A percentile compares a stretch with the other conserved stretches of the same genome.
phyloP scores from a whole-genome alignment of 2,329 filamentous ascomycete genomes.

The Macroventuria anomochaeta region DNA sequence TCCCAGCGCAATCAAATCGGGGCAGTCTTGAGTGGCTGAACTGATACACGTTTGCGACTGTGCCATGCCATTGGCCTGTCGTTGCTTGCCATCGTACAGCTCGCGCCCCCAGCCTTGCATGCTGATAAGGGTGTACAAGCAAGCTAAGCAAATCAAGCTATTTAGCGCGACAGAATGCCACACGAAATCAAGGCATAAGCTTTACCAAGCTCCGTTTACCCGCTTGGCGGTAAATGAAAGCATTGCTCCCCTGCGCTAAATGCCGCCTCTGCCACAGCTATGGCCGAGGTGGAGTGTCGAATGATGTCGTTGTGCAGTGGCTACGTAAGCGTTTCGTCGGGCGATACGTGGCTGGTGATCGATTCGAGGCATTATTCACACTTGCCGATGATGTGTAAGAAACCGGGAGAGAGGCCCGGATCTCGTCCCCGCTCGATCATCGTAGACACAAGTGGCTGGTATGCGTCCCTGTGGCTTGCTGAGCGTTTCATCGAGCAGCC shows the following conservation, averaged over 20 bases:
- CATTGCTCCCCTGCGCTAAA: neutral
- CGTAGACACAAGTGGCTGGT: neutral
- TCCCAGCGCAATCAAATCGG: slow-evolving; percentile 8
- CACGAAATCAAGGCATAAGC: slow-evolving; percentile 35
- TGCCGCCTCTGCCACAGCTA: slow-evolving; percentile 14
- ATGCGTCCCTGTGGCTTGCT: neutral
- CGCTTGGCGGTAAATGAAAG: slow-evolving; percentile 35
- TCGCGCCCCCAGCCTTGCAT: slow-evolving; percentile 8
- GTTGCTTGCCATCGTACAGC: neutral
- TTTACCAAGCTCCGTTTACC: slow-evolving; percentile 29
- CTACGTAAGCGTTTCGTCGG: slow-evolving; percentile 8
- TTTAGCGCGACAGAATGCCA: slow-evolving; percentile 33
- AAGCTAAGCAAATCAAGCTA: slow-evolving; percentile 38
- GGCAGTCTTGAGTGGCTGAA: slow-evolving; percentile 20
- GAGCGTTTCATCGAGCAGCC: too few relatives aligned
- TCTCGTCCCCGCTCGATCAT: too few relatives aligned
- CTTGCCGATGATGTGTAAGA: neutral
- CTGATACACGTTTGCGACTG: neutral
- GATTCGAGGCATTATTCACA: neutral
- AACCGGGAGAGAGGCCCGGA: too few relatives aligned
- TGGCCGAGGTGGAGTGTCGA: neutral
- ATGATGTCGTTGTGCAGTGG: slow-evolving; percentile 25
- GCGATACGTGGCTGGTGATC: neutral
- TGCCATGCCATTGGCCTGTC: neutral
- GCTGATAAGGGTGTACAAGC: slow-evolving; percentile 4